Base-by-base conservation (phyloP, 2,329 filamentous ascomycete species). In the Waltergamsia citrina region DNA sequence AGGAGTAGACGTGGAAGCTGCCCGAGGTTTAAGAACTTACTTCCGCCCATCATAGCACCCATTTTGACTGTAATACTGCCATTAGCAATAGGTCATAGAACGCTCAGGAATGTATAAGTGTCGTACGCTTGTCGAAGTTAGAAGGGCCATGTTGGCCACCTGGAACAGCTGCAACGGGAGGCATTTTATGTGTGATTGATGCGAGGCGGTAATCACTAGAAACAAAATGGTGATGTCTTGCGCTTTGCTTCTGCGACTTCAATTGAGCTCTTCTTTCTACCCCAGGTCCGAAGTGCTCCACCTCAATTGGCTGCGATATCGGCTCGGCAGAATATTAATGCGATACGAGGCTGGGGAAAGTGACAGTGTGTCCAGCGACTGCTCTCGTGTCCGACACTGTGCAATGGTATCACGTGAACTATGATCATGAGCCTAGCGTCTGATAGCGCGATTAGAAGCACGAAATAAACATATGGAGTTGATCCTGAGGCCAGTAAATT, bases 11-110 rank as follows among this genome's bases (percentile, higher is more conserved):
- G 14, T 19, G 4, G 29, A 17, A 10, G 15, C 4, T 14, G 10
- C 6, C 25, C 22, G 9, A 9, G 31, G 20, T 31, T 10, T 26
- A n/a, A 25, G 33, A 34, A 75, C 87, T 51, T 83, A 96, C 90
- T 93, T 57, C 87, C 85, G 48, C 92, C 92, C 87, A 96, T 96
- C 81, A 98, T 81, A 42, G 84, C 87, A 49, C 92, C 92, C 87
- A 96, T 95, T 71, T 94, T 95, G 29, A 59, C 56, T 59, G 32
- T 18, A 36, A 22, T 23, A 17, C n/a, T n/a, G n/a, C n/a, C n/a
- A n/a, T 28, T 28, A 28, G 26, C 26, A n/a, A 27, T 27, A n/a
- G n/a, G n/a, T 36, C 7, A 24, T 23, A 9, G 8, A 14, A 22
- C 19, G 6, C 11, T 5, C 4, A 5, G n/a, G 9, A 5, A 30